Conservation (phyloP, 805 yeast species). For the Cyberlindnera petersonii region DNA sequence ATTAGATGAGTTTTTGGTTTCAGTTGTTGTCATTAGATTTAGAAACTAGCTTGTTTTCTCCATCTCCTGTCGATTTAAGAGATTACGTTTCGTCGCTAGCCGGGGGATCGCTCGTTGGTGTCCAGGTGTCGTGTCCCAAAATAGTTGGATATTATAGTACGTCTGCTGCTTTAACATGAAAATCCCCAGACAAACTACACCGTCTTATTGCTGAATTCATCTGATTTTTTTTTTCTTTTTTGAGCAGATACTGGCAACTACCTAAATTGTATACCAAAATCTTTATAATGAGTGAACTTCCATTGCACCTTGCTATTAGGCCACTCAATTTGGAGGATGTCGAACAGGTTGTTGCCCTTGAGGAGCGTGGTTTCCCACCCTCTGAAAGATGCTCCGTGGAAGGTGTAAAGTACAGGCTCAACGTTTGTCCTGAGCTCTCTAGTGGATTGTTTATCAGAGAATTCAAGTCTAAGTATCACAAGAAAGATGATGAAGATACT, state of each 20-base stretch:
- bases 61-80: background rate
- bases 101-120: background rate
- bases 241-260: too few species aligned
- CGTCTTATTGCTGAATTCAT: too few species aligned
- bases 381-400: conserved; percentile 66
- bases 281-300: conserved; percentile 34
- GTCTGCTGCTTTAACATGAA: too few species aligned
- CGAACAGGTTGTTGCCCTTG: conserved; percentile 57
- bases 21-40: too few species aligned
- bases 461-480: conserved; percentile 33
- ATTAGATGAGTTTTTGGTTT: conserved; percentile 1
- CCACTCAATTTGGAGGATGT: conserved; percentile 78
- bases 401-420: conserved; percentile 63
- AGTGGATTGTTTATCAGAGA: conserved; percentile 82
- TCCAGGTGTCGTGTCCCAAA: conserved; percentile 1
- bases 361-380: conserved; percentile 64
- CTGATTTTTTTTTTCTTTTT: too few species aligned
- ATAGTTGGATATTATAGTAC: too few species aligned
- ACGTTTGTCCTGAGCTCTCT: conserved; percentile 84
- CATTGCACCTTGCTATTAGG: conserved; percentile 62
- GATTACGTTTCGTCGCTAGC: background rate
- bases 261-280: background rate
- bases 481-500: conserved; percentile 10
- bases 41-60: too few species aligned
- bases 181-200: too few species aligned